Percentiles rank a stretch among this genome's conserved stretches.
These are phyloP conservation scores for Firmiana major DNA, from an alignment of 345 rosid genomes.

Conservation along the genomic window DNA sequence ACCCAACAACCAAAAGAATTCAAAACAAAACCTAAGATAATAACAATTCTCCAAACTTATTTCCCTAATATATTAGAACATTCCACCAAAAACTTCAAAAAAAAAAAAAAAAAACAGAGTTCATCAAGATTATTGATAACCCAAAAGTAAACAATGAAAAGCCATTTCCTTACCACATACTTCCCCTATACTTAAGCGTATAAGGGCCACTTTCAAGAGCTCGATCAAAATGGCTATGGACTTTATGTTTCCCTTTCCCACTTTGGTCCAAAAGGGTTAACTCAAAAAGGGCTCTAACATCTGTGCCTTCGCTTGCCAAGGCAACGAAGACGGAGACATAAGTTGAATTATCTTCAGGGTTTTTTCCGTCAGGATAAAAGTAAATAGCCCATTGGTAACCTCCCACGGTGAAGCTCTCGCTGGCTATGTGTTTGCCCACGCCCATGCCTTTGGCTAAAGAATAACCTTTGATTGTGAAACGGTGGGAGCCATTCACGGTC, in stretches of 20 bases:
- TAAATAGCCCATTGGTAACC: slow-evolving; percentile 91
- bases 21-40: neutral
- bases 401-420: slow-evolving; percentile 81
- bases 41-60: neutral
- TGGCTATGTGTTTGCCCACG: slow-evolving; percentile 86
- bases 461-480: slow-evolving; percentile 78
- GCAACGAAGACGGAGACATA: slow-evolving; percentile 92
- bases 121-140: neutral
- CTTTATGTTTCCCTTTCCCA: slow-evolving; percentile 83
- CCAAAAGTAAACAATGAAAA: neutral
- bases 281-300: slow-evolving; percentile 88
- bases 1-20: neutral
- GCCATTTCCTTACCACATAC: slow-evolving; percentile 66
- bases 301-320: slow-evolving; percentile 92
- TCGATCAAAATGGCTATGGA: slow-evolving; percentile 89
- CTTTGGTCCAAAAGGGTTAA: slow-evolving; percentile 80
- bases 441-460: slow-evolving; percentile 92
- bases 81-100: slow-evolving; percentile 11
- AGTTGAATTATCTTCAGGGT: slow-evolving; percentile 73
- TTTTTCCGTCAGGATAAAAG: slow-evolving; percentile 90
- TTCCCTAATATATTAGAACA: neutral
- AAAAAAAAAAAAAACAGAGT: neutral
- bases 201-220: slow-evolving; percentile 91
- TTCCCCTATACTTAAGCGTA: slow-evolving; percentile 86
- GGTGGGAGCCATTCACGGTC: slow-evolving; percentile 85